Evolutionary conservation across 768 basidiomycete species (phyloP).

Genomic region (Lentinula raphanica): DNA sequence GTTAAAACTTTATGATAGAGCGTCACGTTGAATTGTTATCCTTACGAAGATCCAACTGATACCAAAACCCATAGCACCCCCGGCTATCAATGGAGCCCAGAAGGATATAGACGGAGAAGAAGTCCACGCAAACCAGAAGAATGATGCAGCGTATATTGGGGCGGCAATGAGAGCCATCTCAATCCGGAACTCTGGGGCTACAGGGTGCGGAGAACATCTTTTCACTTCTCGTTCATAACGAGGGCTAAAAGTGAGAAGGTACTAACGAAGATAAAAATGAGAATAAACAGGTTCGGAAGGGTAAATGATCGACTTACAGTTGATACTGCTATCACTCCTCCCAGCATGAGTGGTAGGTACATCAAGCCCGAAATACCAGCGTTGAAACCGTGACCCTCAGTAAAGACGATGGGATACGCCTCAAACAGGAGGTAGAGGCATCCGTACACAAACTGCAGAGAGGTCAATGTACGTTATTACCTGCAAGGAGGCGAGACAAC

Average conservation of each 20-base stretch:
- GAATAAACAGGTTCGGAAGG: not conserved
- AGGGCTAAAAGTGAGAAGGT: constrained; percentile 43
- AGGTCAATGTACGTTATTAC: not conserved
- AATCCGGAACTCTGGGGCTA: constrained; percentile 58
- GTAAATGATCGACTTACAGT: constrained; percentile 32
- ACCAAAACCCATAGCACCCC: constrained; percentile 45
- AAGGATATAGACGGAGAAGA: constrained; percentile 46
- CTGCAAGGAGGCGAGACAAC: too few relatives aligned
- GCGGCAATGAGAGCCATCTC: constrained; percentile 43
- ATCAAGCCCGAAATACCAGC: constrained; percentile 52
- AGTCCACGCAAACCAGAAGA: constrained; percentile 72
- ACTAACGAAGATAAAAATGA: constrained; percentile 22
- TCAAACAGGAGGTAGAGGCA: constrained; percentile 58
- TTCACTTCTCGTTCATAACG: constrained; percentile 39
- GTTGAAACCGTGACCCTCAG: constrained; percentile 45
- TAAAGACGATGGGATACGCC: constrained; percentile 58
- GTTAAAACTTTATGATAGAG: not conserved
- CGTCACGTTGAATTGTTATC: not conserved
- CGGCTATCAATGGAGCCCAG: constrained; percentile 50
- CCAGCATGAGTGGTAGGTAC: constrained; percentile 57
- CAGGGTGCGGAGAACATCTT: constrained; percentile 42
- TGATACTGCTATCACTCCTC: constrained; percentile 38
- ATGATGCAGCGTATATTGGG: constrained; percentile 45
- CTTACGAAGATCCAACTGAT: constrained; percentile 53
- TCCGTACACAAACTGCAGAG: constrained; percentile 54